Evolutionary conservation across 805 yeast genomes (phyloP).

Genomic region (Ogataea paradorogensis): DNA sequence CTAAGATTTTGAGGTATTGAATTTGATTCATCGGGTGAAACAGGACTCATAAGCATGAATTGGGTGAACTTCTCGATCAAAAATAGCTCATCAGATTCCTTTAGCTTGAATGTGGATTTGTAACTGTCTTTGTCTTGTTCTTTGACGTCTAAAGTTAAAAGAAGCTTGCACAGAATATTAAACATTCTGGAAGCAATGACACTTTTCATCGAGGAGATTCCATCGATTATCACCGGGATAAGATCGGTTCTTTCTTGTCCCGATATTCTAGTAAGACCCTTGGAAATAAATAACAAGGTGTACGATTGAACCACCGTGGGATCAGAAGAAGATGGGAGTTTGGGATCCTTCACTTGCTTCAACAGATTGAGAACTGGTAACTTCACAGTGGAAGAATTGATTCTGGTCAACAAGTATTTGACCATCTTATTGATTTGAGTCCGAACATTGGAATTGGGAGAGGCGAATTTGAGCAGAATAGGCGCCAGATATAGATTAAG

Average conservation of each 20-base stretch:
- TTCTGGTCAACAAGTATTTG: conserved; percentile 63
- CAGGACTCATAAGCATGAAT: conserved; percentile 56
- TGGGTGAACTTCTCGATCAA: conserved; percentile 48
- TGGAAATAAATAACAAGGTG: conserved; percentile 62
- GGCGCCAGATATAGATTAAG: conserved; percentile 71
- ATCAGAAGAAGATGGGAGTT: conserved; percentile 40
- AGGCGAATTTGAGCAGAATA: conserved; percentile 69
- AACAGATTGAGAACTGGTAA: conserved; percentile 65
- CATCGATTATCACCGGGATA: conserved; percentile 46
- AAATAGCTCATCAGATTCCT: conserved; percentile 41
- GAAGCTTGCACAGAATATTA: conserved; percentile 53
- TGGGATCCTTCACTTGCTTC: conserved; percentile 59
- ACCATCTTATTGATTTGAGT: conserved; percentile 59
- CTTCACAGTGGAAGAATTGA: conserved; percentile 53
- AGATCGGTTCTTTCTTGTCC: conserved; percentile 37
- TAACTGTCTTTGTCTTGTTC: conserved; percentile 44
- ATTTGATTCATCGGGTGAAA: conserved; percentile 35
- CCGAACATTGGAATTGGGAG: conserved; percentile 65
- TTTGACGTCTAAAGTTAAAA: conserved; percentile 43
- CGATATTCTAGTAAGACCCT: conserved; percentile 58
- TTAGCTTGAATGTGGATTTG: conserved; percentile 35
- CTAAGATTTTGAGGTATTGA: conserved; percentile 42
- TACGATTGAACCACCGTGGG: conserved; percentile 55
- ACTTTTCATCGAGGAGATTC: conserved; percentile 39
- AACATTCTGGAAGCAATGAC: conserved; percentile 54